Conservation (phyloP, 148 eudicot species). For the Spergularia marina region DNA sequence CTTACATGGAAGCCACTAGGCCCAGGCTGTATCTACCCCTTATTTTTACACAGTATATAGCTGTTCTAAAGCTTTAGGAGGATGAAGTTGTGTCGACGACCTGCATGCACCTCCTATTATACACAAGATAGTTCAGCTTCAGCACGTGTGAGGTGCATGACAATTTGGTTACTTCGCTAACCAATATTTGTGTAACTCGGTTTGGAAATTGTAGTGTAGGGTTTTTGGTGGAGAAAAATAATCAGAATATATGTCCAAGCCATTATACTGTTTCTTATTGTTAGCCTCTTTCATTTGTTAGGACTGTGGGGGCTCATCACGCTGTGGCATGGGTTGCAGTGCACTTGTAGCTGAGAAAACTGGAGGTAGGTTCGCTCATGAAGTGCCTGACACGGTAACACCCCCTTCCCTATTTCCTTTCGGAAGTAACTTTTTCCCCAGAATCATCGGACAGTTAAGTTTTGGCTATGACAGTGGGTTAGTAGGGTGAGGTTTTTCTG, state of each 20-base stretch:
- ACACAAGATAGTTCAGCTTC: neutral
- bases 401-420: neutral
- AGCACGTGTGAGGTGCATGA: neutral
- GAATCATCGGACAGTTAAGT: neutral
- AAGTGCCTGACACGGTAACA: neutral
- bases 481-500: neutral
- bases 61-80: neutral
- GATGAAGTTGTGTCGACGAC: neutral
- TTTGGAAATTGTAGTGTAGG: neutral
- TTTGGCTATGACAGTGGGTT: neutral
- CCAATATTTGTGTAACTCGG: neutral
- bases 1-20: neutral
- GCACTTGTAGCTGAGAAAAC: slow-evolving; percentile 65
- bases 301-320: slow-evolving; percentile 87
- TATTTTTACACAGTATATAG: neutral
- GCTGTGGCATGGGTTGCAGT: slow-evolving; percentile 88
- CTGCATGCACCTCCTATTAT: neutral
- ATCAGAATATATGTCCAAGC: neutral
- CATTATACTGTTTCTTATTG: slow-evolving; percentile 2
- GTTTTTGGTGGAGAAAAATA: neutral
- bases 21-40: neutral
- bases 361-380: slow-evolving; percentile 46
- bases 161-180: neutral
- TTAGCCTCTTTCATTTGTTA: slow-evolving; percentile 30
- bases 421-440: neutral